A percentile compares a stretch with the other conserved stretches of the same genome.
These are phyloP conservation scores for Dactylonectria estremocensis DNA, from an alignment of 2,329 filamentous ascomycete genomes.

Conservation along the genomic window DNA sequence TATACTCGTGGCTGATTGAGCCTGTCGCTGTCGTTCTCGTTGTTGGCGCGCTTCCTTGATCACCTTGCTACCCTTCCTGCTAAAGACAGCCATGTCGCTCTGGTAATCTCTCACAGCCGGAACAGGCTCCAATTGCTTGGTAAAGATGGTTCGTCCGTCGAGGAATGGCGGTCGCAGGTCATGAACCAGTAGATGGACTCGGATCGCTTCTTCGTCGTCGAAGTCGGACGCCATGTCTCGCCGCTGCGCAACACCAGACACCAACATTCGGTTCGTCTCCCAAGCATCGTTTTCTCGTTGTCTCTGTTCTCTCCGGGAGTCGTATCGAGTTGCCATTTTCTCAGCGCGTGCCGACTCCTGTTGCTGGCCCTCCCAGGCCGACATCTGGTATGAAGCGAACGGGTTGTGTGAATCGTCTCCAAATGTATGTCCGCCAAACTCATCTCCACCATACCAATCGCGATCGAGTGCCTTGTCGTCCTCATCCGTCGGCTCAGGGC, in stretches of 20 bases:
- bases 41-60: constrained; percentile 94
- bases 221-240: constrained; percentile 87
- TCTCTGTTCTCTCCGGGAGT: constrained; percentile 83
- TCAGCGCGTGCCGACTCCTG: constrained; percentile 84
- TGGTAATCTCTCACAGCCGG: constrained; percentile 93
- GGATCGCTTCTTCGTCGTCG: constrained; percentile 90
- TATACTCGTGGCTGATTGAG: constrained; percentile 93
- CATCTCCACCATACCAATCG: constrained; percentile 94
- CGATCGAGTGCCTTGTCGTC: constrained; percentile 85
- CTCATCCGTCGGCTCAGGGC: constrained; percentile 75
- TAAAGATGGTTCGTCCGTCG: constrained; percentile 95
- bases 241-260: constrained; percentile 93
- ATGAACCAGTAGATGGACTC: constrained; percentile 93
- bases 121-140: constrained; percentile 95
- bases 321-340: constrained; percentile 81
- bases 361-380: constrained; percentile 81
- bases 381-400: constrained; percentile 83
- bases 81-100: constrained; percentile 99
- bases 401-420: constrained; percentile 95
- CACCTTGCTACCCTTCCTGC: constrained; percentile 92
- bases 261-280: constrained; percentile 99
- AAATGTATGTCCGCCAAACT: constrained; percentile 84
- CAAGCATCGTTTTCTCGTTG: constrained; percentile 97
- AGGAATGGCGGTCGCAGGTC: constrained; percentile 95
- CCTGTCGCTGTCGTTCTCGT: constrained; percentile 92